phyloP scores from a whole-genome alignment of 768 basidiomycete species.

The Lactifluus rugatus region DNA sequence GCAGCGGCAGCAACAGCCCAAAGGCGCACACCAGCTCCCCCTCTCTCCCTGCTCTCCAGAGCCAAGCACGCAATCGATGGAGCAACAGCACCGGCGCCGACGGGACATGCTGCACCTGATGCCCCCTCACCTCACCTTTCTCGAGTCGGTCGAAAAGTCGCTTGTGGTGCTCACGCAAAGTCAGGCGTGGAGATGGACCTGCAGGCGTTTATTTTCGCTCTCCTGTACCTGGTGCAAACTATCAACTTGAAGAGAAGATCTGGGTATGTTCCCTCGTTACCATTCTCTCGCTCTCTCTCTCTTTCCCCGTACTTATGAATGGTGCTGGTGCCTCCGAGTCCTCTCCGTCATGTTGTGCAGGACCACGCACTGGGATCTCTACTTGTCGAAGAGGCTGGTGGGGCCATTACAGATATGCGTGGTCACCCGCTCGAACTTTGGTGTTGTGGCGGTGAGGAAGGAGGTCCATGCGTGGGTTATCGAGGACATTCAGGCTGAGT shows the following conservation, averaged over 20 bases:
- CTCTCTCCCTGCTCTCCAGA: constrained; percentile 35
- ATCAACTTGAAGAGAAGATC: too few relatives aligned
- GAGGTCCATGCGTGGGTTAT: too few relatives aligned
- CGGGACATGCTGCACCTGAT: background rate
- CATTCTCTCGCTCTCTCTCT: background rate
- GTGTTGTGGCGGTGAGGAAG: constrained; percentile 84
- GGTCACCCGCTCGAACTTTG: constrained; percentile 75
- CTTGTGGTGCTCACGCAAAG: constrained; percentile 87
- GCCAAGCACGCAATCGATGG: too few relatives aligned
- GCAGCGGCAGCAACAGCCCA: constrained; percentile 39
- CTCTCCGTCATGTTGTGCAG: too few relatives aligned
- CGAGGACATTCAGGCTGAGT: constrained; percentile 49
- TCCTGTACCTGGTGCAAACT: too few relatives aligned
- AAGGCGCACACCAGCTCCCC: constrained; percentile 69
- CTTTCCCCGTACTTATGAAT: too few relatives aligned
- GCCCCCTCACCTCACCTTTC: constrained; percentile 29
- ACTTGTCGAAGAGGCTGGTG: constrained; percentile 83
- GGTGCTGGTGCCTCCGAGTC: too few relatives aligned
- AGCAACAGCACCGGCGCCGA: too few relatives aligned
- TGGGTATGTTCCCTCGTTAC: constrained; percentile 47
- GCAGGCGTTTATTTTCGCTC: too few relatives aligned
- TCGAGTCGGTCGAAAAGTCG: constrained; percentile 81
- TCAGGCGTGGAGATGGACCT: constrained; percentile 56
- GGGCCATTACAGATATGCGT: constrained; percentile 74
- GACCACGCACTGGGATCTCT: constrained; percentile 83